Evolutionary conservation across 148 eudicot species (phyloP), one percentile per base, ranked within the genome.

Genomic region (Camellia lanceoleosa): DNA sequence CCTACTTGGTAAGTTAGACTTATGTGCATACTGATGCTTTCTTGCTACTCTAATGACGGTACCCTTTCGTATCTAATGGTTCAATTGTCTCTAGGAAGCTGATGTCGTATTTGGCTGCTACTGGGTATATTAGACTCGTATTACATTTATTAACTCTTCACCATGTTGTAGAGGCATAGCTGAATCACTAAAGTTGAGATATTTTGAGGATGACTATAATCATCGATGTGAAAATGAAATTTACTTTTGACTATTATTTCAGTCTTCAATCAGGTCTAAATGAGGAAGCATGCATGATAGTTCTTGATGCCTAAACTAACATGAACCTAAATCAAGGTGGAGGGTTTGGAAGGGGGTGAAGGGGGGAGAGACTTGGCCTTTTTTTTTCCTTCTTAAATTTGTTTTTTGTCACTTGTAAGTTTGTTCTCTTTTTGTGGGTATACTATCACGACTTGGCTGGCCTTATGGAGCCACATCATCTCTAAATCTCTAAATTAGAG

Each of bases 1-100:
- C 99, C 99, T 71, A 92, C 94, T 61, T 97, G 99, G 99, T 94
- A 86, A 85, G 92, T 79, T 30, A 68, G 56, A 18, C 19, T 55
- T 16, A 10, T 78, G 9, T 55, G 38, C 19, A 1, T 67, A 16
- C 15, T 41, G 9, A 54, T 49, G 13, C 67, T 23, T 51, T 51
- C 71, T 64, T 77, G 1, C 64, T 51, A 66, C 65, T 43, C 42
- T 55, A 18, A 51, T 18, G 11, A 5, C 20, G 23, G 10, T 42
- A 7, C 4, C 46, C 18, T 55, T 38, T 51, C 3, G 58, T 66
- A 41, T 55, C 23, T 51, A 11, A 54, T 51, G 42, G 5, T 23
- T 65, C 19, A 12, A 65, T 78, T 12, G 11, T 14, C 20, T 55
- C 41, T 51, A 18, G 63, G 47, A 65, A 49, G 20, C 46, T 51